Evolutionary conservation across 805 yeast genomes (phyloP), one percentile per base, ranked within the genome.

Genomic region (Candida rishiriensis): DNA sequence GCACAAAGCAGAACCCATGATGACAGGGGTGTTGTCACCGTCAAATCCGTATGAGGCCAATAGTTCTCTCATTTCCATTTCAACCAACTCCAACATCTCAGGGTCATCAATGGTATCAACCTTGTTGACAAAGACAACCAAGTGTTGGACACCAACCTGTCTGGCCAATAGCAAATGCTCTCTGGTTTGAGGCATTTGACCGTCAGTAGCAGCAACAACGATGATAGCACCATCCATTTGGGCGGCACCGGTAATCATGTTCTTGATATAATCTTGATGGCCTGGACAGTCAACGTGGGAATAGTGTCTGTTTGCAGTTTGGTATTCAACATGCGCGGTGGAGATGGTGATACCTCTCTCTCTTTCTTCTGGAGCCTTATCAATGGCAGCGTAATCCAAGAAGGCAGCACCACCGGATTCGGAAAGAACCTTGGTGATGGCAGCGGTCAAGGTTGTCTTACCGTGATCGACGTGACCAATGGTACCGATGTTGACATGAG

Each of bases 111-210:
- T 81, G 59, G 96, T 86, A 70, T 93, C 99, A 60, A 93, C 93
- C 78, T 93, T 93, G 86, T 93, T 93, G 49, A 93, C 98, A 60
- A 87, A 93, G 42, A 93, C 99, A 69, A 93, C 97, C 65, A 93
- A 80, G 73, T 89, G 81, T 75, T 91, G 95, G 56, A 93, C 96
- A 80, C 99, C 99, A 67, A 93, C 98, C 77, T 93, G 99, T 78
- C 98, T 88, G 53, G 99, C 99, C 64, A 93, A 83, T 70, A 93
- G 75, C 75, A 93, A 78, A 75, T 93, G 99, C 76, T 93, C 99
- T 77, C 98, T 88, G 58, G 99, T 93, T 77, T 93, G 99, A 65
- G 97, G 98, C 98, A 91, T 93, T 75, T 89, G 96, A 64, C 99
- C 99, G 65, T 93, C 99, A 46, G 96, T 77, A 52, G 99, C 99